Conservation (phyloP, 345 rosid species). For the Moricandia arvensis region DNA sequence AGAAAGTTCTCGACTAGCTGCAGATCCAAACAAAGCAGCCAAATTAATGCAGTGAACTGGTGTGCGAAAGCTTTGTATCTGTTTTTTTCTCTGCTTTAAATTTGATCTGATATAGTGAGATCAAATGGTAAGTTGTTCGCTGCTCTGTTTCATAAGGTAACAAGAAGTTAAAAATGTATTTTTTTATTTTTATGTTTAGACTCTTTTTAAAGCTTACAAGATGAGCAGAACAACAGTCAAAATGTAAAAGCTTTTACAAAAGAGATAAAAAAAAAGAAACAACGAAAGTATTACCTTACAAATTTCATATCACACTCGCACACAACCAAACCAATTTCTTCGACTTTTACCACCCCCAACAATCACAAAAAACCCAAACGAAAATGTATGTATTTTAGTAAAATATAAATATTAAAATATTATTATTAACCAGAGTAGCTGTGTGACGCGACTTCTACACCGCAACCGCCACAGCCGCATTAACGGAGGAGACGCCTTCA, state of each 20-base stretch:
- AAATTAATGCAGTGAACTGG: slow-evolving; percentile 18
- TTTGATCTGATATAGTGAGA: slow-evolving; percentile 13
- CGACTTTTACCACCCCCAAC: background rate
- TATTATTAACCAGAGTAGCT: slow-evolving; percentile 1
- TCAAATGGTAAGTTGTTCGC: slow-evolving; percentile 9
- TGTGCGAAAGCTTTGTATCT: slow-evolving; percentile 1
- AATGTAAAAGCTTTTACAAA: slow-evolving; percentile 30
- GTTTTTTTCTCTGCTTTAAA: background rate
- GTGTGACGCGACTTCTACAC: slow-evolving; percentile 17
- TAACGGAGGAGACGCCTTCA: slow-evolving; percentile 24
- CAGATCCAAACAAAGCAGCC: slow-evolving; percentile 1
- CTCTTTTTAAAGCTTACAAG: slow-evolving; percentile 31
- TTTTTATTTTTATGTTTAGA: slow-evolving; percentile 4
- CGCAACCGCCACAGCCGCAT: slow-evolving; percentile 31
- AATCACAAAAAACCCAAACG: slow-evolving; percentile 36
- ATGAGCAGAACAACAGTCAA: background rate
- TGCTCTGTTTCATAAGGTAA: slow-evolving; percentile 25
- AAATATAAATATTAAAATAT: background rate
- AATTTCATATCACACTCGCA: background rate
- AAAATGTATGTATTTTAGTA: slow-evolving; percentile 25
- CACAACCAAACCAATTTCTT: slow-evolving; percentile 25
- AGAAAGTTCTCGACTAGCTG: slow-evolving; percentile 71
- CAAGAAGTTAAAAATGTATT: background rate
- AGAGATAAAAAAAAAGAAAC: background rate
- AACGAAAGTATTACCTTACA: slow-evolving; percentile 6